Base-by-base conservation (phyloP, 352 stramenopile genomes). In the Globisporangium ultimum region DNA sequence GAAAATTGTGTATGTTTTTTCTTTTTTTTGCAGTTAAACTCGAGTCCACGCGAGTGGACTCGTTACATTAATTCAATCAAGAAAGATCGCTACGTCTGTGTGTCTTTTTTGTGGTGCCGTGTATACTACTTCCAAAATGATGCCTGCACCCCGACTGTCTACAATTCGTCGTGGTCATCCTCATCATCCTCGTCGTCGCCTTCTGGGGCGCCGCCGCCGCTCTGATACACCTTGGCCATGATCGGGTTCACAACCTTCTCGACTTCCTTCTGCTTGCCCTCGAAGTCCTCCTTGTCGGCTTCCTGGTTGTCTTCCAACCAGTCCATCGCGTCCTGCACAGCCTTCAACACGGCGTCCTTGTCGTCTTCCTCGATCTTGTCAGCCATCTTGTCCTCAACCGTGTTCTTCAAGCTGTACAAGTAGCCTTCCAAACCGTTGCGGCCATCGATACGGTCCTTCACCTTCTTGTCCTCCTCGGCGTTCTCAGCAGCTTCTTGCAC, bases 241-340 rank as follows among this genome's bases (percentile, higher is more conserved):
- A 99, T 99, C 36, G 98, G 98, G 82, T 99, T 99, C 3, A 89
- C 91, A 28, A 98, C 66, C 78, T 97, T 94, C 84, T 99, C 97
- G 34, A 99, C 87, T 78, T 99, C 97, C 84, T 99, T 99, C 76
- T 98, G 94, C 88, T 99, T 98, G n/a, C 61, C 84, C 61, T 95
- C 85, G 63, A 96, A 99, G 70, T 99, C 97, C 22, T 98, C 96
- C 77, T 98, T 98, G 66, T 99, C 95, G n/a, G 93, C 90, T 74
- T 99, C 96, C 71, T 97, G 85, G 84, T 99, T 98, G 72, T 98
- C 94, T 68, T 99, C 98, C 42, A 99, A 83, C 98, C 98, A 99
- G 76, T 99, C 97, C 76, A 99, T 91, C 61, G 93, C 94, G 61
- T 99, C 97, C 68, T 99, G 92, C 58, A 99, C 96, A 15, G 93